A percentile compares a stretch with the other conserved stretches of the same genome.
Evolutionary conservation across 148 eudicot genomes (phyloP).

Genomic region (Silene conica): DNA sequence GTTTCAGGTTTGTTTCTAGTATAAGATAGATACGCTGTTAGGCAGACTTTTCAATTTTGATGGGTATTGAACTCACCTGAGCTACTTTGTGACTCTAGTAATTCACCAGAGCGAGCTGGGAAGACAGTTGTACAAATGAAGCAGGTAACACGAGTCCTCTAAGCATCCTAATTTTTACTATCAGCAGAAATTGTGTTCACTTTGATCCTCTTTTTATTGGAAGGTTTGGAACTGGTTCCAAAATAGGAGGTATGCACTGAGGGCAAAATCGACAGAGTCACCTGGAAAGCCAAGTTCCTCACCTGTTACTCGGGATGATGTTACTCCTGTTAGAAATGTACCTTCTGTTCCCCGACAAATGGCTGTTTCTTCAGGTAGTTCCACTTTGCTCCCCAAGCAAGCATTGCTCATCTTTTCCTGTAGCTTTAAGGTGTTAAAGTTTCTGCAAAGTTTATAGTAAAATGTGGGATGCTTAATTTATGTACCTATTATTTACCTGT

Average conservation of each 20-base stretch:
- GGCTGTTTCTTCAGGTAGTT: constrained; percentile 46
- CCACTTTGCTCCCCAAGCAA: constrained; percentile 8
- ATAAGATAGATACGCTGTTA: constrained; percentile 7
- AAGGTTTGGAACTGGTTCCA: constrained; percentile 99
- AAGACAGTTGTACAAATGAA: constrained; percentile 66
- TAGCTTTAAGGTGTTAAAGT: not conserved
- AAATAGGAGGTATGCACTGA: constrained; percentile 83
- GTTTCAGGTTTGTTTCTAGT: constrained; percentile 58
- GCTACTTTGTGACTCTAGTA: constrained; percentile 31
- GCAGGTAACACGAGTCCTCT: constrained; percentile 41
- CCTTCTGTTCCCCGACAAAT: constrained; percentile 48
- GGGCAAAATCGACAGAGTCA: constrained; percentile 58
- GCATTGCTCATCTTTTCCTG: constrained; percentile 1
- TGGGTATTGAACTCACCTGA: not conserved
- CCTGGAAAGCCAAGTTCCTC: constrained; percentile 43
- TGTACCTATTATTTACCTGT: not conserved
- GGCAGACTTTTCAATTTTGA: not conserved
- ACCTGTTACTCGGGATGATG: constrained; percentile 44
- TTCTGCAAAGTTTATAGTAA: not conserved
- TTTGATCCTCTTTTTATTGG: not conserved
- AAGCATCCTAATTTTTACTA: not conserved
- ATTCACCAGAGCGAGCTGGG: constrained; percentile 60
- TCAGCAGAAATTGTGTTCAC: constrained; percentile 5
- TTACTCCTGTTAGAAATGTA: constrained; percentile 44
- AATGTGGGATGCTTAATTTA: not conserved